These are phyloP conservation scores for Fusarium sp. DNA, from an alignment of 2,329 filamentous ascomycete genomes.

Conservation along the genomic window DNA sequence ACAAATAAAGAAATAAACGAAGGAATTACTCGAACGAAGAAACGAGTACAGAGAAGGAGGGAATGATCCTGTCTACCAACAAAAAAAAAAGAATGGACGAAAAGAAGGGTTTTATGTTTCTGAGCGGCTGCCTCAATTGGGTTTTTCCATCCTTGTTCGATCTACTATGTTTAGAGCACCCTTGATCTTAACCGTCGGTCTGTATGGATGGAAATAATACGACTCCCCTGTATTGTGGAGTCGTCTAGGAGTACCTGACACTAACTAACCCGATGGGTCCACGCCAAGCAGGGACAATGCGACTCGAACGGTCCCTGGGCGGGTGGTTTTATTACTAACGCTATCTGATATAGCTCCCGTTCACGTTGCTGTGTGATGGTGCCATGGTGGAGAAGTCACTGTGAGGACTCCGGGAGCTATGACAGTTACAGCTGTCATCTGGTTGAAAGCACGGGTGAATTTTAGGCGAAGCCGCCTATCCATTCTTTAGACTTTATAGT, in stretches of 20 bases:
- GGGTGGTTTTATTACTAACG: not conserved
- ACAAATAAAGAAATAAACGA: slow-evolving; percentile 16
- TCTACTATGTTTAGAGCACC: slow-evolving; percentile 19
- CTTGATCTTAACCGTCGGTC: not conserved
- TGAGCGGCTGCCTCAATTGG: not conserved
- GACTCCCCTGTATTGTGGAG: slow-evolving; percentile 8
- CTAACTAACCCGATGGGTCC: slow-evolving; percentile 8
- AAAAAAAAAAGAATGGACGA: not conserved
- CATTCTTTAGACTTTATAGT: slow-evolving; percentile 1
- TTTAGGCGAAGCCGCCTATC: not conserved
- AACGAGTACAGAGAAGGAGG: slow-evolving; percentile 24
- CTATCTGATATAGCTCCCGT: not conserved
- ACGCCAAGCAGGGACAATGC: slow-evolving; percentile 11
- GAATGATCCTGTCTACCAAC: not conserved
- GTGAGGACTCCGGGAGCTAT: not conserved
- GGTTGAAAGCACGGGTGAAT: not conserved
- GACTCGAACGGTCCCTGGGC: slow-evolving; percentile 5
- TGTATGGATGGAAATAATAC: slow-evolving; percentile 15
- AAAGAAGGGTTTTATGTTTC: slow-evolving; percentile 24
- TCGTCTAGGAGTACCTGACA: slow-evolving; percentile 27
- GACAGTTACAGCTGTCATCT: not conserved
- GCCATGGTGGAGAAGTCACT: not conserved
- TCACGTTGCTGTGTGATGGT: not conserved
- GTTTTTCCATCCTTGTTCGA: not conserved
- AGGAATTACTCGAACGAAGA: slow-evolving; percentile 1